Evolutionary conservation across 257 asterid species (phyloP).

Genomic region (Nemophila menziesii): DNA sequence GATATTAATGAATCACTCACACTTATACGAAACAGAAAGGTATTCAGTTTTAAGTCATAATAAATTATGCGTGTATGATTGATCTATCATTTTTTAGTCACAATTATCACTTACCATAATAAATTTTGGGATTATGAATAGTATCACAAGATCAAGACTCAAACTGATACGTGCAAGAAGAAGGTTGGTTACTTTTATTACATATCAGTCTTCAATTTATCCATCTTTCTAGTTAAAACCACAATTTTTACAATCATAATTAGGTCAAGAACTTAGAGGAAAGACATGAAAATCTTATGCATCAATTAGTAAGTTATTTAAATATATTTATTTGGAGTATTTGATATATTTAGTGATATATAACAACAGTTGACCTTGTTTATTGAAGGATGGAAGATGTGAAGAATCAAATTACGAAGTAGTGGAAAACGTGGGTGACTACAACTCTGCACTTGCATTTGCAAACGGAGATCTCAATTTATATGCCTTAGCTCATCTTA

Average conservation of each 20-base stretch:
- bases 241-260: background rate
- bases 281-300: constrained; percentile 23
- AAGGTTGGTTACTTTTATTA: constrained; percentile 16
- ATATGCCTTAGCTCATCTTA: constrained; percentile 17
- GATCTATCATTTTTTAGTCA: too few relatives aligned
- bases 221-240: background rate
- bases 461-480: constrained; percentile 21
- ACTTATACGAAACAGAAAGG: constrained; percentile 24
- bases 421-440: constrained; percentile 20
- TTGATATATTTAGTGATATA: background rate
- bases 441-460: constrained; percentile 15
- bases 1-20: constrained; percentile 15
- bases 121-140: constrained; percentile 5
- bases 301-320: constrained; percentile 15
- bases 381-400: constrained; percentile 16
- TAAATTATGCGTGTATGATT: too few relatives aligned
- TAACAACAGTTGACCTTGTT: background rate
- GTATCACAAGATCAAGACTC: constrained; percentile 24
- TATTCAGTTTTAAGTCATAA: too few relatives aligned
- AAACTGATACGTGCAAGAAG: constrained; percentile 25
- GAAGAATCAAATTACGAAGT: constrained; percentile 22
- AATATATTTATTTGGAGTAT: too few relatives aligned
- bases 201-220: background rate
- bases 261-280: constrained; percentile 28
- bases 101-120: background rate